Conservation (phyloP, 176 grass and related monocot genomes). For the Carex scoparia region DNA sequence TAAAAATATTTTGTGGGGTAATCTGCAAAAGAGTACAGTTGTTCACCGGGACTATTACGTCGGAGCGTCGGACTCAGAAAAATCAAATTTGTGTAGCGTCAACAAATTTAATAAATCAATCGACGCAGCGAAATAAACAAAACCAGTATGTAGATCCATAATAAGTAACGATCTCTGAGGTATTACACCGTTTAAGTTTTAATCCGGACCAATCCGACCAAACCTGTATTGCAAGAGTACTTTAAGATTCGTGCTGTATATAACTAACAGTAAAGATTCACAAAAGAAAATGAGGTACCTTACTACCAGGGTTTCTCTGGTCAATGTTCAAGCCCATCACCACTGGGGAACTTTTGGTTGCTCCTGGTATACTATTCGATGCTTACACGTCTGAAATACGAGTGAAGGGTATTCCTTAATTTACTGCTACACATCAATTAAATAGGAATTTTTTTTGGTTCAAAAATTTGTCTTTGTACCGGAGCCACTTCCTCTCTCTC, state of each 20-base stretch:
- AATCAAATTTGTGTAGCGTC: neutral
- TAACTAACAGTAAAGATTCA: too few relatives aligned
- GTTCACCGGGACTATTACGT: neutral
- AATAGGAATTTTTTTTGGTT: neutral
- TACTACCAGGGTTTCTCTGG: neutral
- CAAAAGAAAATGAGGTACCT: too few relatives aligned
- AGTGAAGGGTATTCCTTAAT: too few relatives aligned
- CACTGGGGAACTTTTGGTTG: neutral
- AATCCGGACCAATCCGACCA: too few relatives aligned
- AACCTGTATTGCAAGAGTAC: too few relatives aligned
- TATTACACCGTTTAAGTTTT: too few relatives aligned
- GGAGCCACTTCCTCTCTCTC: neutral
- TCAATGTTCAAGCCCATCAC: neutral
- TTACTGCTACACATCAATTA: neutral
- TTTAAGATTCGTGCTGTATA: too few relatives aligned
- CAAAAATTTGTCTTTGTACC: neutral
- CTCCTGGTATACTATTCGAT: neutral
- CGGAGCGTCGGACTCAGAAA: neutral
- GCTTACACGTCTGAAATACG: neutral
- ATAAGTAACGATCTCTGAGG: too few relatives aligned
- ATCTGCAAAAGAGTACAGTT: neutral
- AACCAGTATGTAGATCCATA: neutral
- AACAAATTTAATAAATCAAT: neutral
- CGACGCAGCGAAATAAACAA: neutral
- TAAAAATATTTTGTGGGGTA: neutral